Conservation (phyloP, 2,329 filamentous ascomycete species). For the Trichoderma koningiopsis region DNA sequence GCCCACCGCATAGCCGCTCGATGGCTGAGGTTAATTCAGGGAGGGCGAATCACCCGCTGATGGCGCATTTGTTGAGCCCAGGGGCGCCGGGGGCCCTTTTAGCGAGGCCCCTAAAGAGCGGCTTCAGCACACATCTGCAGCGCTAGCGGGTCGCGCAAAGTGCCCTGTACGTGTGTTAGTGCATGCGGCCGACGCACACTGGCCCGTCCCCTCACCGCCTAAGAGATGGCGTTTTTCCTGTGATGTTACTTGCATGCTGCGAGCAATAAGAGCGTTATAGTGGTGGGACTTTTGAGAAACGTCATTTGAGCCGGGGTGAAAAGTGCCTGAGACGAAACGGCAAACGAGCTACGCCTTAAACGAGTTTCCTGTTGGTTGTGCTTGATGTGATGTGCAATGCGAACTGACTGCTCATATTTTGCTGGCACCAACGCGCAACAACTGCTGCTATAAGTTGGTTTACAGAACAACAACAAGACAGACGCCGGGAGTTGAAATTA, state of each 20-base stretch:
- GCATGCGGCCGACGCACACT: background rate
- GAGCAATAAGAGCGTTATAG: background rate
- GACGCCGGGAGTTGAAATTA: background rate
- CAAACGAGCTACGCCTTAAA: background rate
- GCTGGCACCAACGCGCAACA: background rate
- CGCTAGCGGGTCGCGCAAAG: conserved; percentile 15
- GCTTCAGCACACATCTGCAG: conserved; percentile 11
- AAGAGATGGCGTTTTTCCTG: background rate
- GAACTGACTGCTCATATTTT: conserved; percentile 18
- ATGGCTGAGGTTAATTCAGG: conserved; percentile 15
- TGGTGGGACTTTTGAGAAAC: background rate
- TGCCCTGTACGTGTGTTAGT: background rate
- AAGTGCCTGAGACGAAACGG: background rate
- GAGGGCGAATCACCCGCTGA: conserved; percentile 1
- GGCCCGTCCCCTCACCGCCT: conserved; percentile 3
- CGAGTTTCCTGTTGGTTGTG: background rate
- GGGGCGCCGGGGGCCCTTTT: background rate
- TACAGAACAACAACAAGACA: background rate
- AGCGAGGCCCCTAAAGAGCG: conserved; percentile 6
- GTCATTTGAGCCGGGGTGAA: background rate
- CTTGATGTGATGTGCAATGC: background rate
- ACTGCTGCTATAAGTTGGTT: background rate
- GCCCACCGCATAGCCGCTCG: background rate
- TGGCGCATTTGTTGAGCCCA: conserved; percentile 13
- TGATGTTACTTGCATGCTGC: background rate